Base-by-base conservation (phyloP, 169 alveolate genomes). In the Cryptosporidium meleagridis region DNA sequence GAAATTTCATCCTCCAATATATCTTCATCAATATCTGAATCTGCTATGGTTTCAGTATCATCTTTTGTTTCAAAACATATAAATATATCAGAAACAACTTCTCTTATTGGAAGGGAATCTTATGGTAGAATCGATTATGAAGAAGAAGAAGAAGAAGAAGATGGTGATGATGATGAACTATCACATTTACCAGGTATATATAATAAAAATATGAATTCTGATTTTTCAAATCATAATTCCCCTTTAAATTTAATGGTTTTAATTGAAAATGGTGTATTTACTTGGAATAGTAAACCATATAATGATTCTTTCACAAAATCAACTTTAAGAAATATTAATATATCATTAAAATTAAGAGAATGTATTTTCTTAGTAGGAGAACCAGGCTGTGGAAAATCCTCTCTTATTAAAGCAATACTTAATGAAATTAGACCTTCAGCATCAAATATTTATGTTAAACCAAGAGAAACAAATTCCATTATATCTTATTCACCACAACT, bases 301-400 rank as follows among this genome's bases (percentile, higher is more conserved):
- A 51, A 48, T 55, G 69, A 51, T 31, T 44, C 67, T 12, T 44
- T 72, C 21, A 12, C 58, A 18, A 72, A 72, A 7, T 21, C 85
- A 9, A 80, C 89, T 44, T 29, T 80, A 12, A 23, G 18, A 41
- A 65, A 80, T 48, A 80, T 80, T 18, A 65, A 80, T 55, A 26
- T 80, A 12, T 58, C 45, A 14, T 31, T 80, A 44, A 41, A 31
- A 23, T 29, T 65, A n/a, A 65, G 52, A 29, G 89, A 80, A 65
- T 80, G 89, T 48, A 65, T 80, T 33, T 80, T 80, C 55, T 8
- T 80, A 3, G 75, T 80, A 26, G 89, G 89, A 31, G 89, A 80
- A 29, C 95, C 96, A 29, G 98, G 98, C 12, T 92, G 96, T 59
- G 98, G 98, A 0, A 95, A 95, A 89, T 86, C 95, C 3, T 91